phyloP scores from a whole-genome alignment of 2,329 filamentous ascomycete genomes.

The Huntiella savannae region DNA sequence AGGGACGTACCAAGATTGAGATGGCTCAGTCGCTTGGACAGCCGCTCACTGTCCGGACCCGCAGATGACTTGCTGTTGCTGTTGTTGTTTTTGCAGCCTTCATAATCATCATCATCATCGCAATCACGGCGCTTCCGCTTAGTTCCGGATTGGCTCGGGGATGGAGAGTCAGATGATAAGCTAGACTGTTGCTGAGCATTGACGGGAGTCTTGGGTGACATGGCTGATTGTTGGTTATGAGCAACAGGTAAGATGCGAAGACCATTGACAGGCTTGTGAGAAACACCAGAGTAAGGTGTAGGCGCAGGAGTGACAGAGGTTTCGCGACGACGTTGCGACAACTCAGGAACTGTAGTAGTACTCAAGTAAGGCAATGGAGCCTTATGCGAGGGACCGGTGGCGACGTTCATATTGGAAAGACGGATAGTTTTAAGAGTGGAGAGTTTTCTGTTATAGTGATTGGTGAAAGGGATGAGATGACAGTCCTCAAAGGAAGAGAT shows the following conservation, averaged over 20 bases:
- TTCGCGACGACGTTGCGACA: too few relatives aligned
- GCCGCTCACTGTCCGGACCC: slow-evolving; percentile 31
- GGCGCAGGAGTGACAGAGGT: too few relatives aligned
- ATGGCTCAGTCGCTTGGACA: slow-evolving; percentile 67
- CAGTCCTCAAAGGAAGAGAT: background rate
- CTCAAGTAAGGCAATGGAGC: background rate
- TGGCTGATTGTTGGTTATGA: background rate
- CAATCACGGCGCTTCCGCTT: slow-evolving; percentile 35
- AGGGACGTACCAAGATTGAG: slow-evolving; percentile 54
- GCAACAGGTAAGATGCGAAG: too few relatives aligned
- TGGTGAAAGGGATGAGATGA: background rate
- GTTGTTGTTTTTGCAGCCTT: slow-evolving; percentile 23
- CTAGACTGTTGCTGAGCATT: background rate
- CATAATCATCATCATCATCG: background rate
- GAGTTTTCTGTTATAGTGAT: background rate
- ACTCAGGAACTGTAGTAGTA: too few relatives aligned
- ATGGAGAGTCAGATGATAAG: background rate
- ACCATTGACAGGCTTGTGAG: too few relatives aligned
- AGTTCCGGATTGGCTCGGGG: slow-evolving; percentile 14
- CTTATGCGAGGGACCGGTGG: background rate
- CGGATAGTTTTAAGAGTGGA: background rate
- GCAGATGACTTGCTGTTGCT: slow-evolving; percentile 22
- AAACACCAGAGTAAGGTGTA: too few relatives aligned
- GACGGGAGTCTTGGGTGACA: slow-evolving; percentile 12
- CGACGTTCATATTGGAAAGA: background rate